Base-by-base conservation (phyloP, 2,329 filamentous ascomycete species). In the Colletotrichum truncatum region DNA sequence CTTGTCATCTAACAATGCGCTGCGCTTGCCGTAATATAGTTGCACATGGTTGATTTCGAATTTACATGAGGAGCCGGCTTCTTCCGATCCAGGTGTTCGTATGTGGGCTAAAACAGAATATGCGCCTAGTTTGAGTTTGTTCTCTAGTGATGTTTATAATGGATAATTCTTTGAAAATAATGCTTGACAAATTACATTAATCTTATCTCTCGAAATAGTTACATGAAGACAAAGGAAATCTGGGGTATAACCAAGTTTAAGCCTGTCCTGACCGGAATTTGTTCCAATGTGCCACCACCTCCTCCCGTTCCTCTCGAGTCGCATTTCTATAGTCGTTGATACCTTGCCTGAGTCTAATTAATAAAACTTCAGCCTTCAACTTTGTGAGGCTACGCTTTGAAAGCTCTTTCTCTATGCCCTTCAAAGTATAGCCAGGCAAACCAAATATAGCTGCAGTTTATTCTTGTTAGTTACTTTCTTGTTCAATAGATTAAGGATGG, bases 371-470 rank as follows among this genome's bases (percentile, higher is more conserved):
- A 3, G 76, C 75, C 23, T 76, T 76, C 1, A 75, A 56, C 9
- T 70, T 72, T 1, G 74, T 77, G 3, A 76, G 68, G 14, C 74
- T 72, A 3, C 70, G 75, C 36, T 76, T 78, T 10, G 72, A 70
- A 0, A 83, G 68, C 65, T 87, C 81, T 34, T 84, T 85, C 45
- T 87, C 82, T 0, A 86, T 67, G 1, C 85, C 85, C 64, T 88
- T 88, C 34, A 87, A 75, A 0, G 81, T 76, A 64, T 86, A 87
- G 1, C 84, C 84, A 1, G 81, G 70, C 0, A 84, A 76, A 0
- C 84, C 84, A 14, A 86, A 73, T 1, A 83, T 68, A 25, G 84
- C 84, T 72, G 32, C 10, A 6, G 12, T 4, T 9, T 3, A 6
- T 28, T n/a, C n/a, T n/a, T n/a, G 59, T 70, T 14, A 71, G 64